phyloP scores from a whole-genome alignment of 2,329 filamentous ascomycete genomes.

The Diaporthe sp. region DNA sequence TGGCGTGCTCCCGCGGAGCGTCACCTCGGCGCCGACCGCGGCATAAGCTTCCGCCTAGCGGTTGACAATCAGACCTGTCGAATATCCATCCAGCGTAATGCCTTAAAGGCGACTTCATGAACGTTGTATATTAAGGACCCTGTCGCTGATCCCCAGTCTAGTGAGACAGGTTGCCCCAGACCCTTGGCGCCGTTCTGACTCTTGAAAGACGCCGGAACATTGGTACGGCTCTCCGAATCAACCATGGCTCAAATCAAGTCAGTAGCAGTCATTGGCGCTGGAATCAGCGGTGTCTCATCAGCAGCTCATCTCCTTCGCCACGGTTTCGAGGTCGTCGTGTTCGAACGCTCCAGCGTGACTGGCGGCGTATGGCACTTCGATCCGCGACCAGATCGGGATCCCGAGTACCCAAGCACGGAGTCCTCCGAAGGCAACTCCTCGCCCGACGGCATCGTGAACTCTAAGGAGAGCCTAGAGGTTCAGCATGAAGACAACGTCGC shows the following conservation, averaged over 20 bases:
- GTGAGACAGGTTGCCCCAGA: neutral
- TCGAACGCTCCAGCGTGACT: constrained; percentile 50
- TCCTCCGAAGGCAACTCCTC: constrained; percentile 39
- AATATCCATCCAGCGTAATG: neutral
- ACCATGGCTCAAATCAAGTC: constrained; percentile 35
- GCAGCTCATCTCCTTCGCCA: constrained; percentile 53
- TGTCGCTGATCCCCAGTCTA: neutral
- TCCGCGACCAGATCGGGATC: constrained; percentile 45
- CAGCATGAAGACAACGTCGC: constrained; percentile 8
- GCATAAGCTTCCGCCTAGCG: neutral
- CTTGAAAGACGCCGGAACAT: neutral
- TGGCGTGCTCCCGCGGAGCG: constrained; percentile 34
- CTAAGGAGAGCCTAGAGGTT: neutral
- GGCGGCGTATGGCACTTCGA: constrained; percentile 57
- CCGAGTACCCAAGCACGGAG: constrained; percentile 49
- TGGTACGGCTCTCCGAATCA: neutral
- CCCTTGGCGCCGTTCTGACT: neutral
- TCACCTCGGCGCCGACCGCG: constrained; percentile 26
- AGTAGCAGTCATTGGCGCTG: constrained; percentile 56
- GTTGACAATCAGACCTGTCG: neutral
- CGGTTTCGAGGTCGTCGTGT: constrained; percentile 52
- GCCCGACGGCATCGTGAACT: neutral
- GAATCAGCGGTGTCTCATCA: constrained; percentile 54
- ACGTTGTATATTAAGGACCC: neutral
- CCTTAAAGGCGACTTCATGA: neutral